Base-by-base conservation (phyloP, 371 early-diverging fungal genomes). In the Dichotomocladium elegans region DNA sequence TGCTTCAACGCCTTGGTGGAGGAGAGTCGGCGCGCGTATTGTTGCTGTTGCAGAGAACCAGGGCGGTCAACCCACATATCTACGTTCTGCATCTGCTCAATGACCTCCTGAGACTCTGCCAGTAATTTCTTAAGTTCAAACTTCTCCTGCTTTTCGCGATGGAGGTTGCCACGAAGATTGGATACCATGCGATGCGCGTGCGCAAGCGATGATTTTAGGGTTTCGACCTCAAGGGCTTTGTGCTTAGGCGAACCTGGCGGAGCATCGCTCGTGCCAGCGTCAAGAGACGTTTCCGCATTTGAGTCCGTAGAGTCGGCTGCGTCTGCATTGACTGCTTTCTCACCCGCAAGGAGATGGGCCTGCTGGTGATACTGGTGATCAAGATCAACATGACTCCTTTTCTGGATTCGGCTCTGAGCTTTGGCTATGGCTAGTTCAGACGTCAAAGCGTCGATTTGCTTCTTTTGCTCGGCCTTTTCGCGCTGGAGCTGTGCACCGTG, bases 41-140 rank as follows among this genome's bases (percentile, higher is more conserved):
- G n/a, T n/a, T n/a, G n/a, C n/a, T n/a, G n/a, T n/a, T n/a, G n/a
- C n/a, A n/a, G n/a, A n/a, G n/a, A n/a, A n/a, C n/a, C 17, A 0
- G 30, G 50, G n/a, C 40, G 37, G 21, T 34, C 34, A 50, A 15
- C 53, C 62, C 62, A 61, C 30, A 57, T 22, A 4, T 45, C 51
- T 12, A 57, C 83, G 40, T 79, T 68, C 9, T 77, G 72, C 54
- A 83, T 40, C n/a, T 69, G 72, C 45, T 83, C 83, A 55, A 85
- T 83, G 6, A 70, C 80, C 44, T 85, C 85, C 55, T 85, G 82
- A 26, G 80, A 78, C 33, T 85, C 83, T 0, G 81, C 78, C 10
- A 85, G 57, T 64, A 82, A 67, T 57, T 85, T 85, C 50, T 74
- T 77, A 14, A 82, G 43, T 53, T 84, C 85, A 44, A 80, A 78